Base-by-base conservation (phyloP, 1,139 yeast genomes). In the Yamadazyma taylorii region DNA sequence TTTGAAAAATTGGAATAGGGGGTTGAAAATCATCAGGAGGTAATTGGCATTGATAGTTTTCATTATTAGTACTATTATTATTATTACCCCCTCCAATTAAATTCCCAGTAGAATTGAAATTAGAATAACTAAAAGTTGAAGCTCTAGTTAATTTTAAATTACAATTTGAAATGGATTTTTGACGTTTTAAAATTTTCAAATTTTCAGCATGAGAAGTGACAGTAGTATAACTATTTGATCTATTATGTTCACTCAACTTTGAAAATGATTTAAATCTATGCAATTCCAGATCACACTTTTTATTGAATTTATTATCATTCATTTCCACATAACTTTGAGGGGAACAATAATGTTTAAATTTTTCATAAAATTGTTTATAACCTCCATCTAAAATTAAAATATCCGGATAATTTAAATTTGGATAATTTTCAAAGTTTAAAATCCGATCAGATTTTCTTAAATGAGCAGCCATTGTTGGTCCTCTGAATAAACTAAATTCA, bases 321-420 rank as follows among this genome's bases (percentile, higher is more conserved):
- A 92, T 92, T 51, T 82, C 94, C 36, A 89, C 79, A 56, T 92
- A 90, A 39, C 78, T 80, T 50, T 78, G 85, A 2, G 96, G 96
- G 42, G 58, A 68, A 56, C 96, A 88, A 34, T 77, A 66, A 15
- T 58, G 55, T 39, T 70, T 66, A 54, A 67, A 75, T 30, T 62
- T 61, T 33, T 81, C 79, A 60, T 71, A 90, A 55, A 90, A 92
- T 29, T 70, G 70, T 54, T 84, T 81, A 67, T 92, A 92, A 6
- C 98, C 98, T 25, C 97, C 98, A 49, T 88, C 87, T 35, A 92
- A 70, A 28, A 92, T 79, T 28, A 87, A 81, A 34, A 92, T 79
- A 62, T 92, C 96, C 2, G 98, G 98, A 55, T 82, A 92, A 46
- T 77, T 78, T 41, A 92, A 69, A 45, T 73, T 67, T 1, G 98